Base-by-base conservation (phyloP, 495 filamentous ascomycete species). In the Oidiodendron maius region DNA sequence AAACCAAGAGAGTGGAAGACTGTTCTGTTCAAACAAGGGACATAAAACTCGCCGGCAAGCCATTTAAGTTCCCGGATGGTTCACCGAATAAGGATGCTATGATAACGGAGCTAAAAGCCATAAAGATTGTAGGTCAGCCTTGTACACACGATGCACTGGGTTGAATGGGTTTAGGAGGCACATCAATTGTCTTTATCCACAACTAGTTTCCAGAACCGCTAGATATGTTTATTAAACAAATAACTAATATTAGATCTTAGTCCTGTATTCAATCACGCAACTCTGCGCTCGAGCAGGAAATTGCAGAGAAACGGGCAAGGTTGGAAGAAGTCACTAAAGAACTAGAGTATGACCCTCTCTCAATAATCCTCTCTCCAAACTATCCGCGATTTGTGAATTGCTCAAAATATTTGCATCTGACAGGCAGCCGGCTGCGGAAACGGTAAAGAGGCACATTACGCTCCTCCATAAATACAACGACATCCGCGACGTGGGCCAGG, bases 401-500 rank as follows among this genome's bases (percentile, higher is more conserved):
- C n/a, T n/a, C n/a, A 12, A 12, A 24, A 3, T 16, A 16, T 20
- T 35, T 5, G 12, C 10, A 23, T 17, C 11, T 4, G 22, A 16
- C 35, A 51, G 48, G 13, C 18, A 47, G 40, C 53, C 56, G 21
- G 53, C 59, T 9, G 46, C 53, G 4, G 56, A 57, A 18, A 62
- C 74, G 8, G 77, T 88, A 21, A 72, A 81, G 41, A 68, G 61
- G 5, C 84, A 89, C 62, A 88, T 89, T 54, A 68, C 66, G 48
- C 70, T 82, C 1, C 66, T 91, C 5, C 83, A 87, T 57, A 68
- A 80, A 44, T 90, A 90, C 70, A 91, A 91, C 62, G 87, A 88
- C 52, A 81, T 89, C 57, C 78, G 81, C 41, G 87, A 90, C 61
- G 65, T 85, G 2, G 86, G 77, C 0, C 81, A 83, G 60, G 84